Percentiles rank a stretch among this genome's conserved stretches.
phyloP scores from a whole-genome alignment of 495 filamentous ascomycete genomes.

The Podospora australis region DNA sequence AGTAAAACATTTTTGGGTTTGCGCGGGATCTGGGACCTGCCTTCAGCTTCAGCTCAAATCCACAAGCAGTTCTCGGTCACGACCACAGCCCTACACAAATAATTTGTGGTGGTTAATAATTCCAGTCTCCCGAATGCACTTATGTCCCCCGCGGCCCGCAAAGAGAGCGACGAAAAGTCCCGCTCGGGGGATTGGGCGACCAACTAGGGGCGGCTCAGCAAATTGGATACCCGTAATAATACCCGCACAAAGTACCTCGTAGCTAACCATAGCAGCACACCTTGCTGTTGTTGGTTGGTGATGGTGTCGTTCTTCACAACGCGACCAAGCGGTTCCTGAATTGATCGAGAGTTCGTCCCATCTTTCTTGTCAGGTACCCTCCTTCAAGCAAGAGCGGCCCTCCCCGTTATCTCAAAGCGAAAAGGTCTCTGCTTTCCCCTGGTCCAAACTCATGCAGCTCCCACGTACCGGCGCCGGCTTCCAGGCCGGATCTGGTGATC shows the following conservation, averaged over 20 bases:
- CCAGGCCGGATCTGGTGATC: slow-evolving; percentile 18
- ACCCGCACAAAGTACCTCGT: no score
- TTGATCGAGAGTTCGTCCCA: neutral
- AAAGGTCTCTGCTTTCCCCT: neutral
- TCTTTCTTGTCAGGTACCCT: neutral
- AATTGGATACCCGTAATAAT: neutral
- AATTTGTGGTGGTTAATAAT: no score
- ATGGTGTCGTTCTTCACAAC: no score
- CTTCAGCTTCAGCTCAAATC: no score
- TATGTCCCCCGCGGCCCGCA: neutral
- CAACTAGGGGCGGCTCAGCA: slow-evolving; percentile 2
- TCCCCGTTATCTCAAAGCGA: neutral
- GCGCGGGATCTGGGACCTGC: no score
- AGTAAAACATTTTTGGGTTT: no score
- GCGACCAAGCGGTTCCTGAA: neutral
- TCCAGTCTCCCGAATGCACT: no score
- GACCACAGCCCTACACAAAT: no score
- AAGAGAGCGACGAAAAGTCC: neutral
- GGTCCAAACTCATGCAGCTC: slow-evolving; percentile 1
- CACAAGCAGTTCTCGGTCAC: no score
- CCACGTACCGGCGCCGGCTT: neutral
- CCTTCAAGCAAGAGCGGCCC: neutral
- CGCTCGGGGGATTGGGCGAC: no score
- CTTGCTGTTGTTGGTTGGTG: no score
- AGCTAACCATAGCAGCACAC: no score